Percentiles rank a stretch among this genome's conserved stretches.
These are phyloP conservation scores for Arctium minus DNA, from an alignment of 129 eudicot species.

Conservation along the genomic window DNA sequence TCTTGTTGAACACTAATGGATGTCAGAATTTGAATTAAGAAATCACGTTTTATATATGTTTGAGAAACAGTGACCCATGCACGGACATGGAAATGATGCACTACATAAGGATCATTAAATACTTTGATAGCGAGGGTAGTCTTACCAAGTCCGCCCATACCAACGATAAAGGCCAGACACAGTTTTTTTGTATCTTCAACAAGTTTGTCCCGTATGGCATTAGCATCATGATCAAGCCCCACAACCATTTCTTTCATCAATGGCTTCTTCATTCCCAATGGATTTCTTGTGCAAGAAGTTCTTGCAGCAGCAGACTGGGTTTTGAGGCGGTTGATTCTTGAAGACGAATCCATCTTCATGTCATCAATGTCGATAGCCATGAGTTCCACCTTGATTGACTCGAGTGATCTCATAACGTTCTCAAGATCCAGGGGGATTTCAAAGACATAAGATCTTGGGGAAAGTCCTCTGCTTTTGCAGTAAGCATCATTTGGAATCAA, in stretches of 20 bases:
- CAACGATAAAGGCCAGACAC: not conserved
- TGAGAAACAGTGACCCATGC: slow-evolving; percentile 37
- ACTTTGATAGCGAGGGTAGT: slow-evolving; percentile 34
- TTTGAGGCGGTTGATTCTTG: not conserved
- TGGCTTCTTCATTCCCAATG: not conserved
- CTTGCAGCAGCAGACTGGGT: not conserved
- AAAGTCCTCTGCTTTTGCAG: not conserved
- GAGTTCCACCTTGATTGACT: not conserved
- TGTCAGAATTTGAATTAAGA: slow-evolving; percentile 16
- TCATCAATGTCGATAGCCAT: not conserved
- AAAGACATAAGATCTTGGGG: not conserved
- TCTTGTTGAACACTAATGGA: not conserved
- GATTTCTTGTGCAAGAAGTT: not conserved
- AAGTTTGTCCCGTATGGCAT: slow-evolving; percentile 2
- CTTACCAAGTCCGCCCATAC: slow-evolving; percentile 36
- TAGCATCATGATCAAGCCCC: not conserved
- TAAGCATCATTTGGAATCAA: not conserved
- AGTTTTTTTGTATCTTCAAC: not conserved
- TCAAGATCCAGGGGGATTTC: not conserved
- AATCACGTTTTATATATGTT: slow-evolving; percentile 7
- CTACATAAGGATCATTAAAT: slow-evolving; percentile 11
- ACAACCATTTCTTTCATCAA: not conserved
- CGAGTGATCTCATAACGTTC: not conserved
- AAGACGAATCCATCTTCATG: not conserved
- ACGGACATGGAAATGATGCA: slow-evolving; percentile 20